Evolutionary conservation across 2,329 filamentous ascomycete species (phyloP).

Genomic region (Nothophaeocryptopus gaeumannii): DNA sequence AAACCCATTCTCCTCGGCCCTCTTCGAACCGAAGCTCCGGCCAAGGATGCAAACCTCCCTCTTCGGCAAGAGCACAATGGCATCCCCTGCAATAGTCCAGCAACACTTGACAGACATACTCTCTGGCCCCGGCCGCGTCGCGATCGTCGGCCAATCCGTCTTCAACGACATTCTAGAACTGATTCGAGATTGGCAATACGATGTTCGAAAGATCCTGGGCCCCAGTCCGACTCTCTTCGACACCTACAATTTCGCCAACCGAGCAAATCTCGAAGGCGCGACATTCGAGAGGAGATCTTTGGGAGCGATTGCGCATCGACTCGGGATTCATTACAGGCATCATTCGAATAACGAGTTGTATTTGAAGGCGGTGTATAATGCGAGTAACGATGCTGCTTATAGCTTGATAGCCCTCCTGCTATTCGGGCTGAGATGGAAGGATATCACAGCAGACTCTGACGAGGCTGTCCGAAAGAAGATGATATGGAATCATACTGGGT

Average conservation of each 20-base stretch:
- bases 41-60: not conserved
- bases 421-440: constrained; percentile 7
- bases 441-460: too few relatives aligned
- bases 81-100: not conserved
- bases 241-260: not conserved
- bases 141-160: constrained; percentile 6
- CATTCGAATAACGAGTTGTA: not conserved
- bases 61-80: not conserved
- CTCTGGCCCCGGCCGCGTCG: not conserved
- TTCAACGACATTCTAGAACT: not conserved
- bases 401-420: constrained; percentile 8
- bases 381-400: constrained; percentile 16
- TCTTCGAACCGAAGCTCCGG: too few relatives aligned
- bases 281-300: not conserved
- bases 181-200: not conserved
- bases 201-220: too few relatives aligned
- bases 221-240: not conserved
- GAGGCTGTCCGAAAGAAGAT: too few relatives aligned
- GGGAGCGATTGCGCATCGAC: not conserved
- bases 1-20: too few relatives aligned
- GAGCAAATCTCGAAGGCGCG: not conserved
- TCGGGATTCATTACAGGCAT: constrained; percentile 11
- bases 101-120: not conserved
- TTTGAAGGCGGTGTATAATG: constrained; percentile 9
- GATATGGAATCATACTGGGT: too few relatives aligned